Evolutionary conservation across 768 basidiomycete species (phyloP).

Genomic region (Cantharellus cinnabarinus): DNA sequence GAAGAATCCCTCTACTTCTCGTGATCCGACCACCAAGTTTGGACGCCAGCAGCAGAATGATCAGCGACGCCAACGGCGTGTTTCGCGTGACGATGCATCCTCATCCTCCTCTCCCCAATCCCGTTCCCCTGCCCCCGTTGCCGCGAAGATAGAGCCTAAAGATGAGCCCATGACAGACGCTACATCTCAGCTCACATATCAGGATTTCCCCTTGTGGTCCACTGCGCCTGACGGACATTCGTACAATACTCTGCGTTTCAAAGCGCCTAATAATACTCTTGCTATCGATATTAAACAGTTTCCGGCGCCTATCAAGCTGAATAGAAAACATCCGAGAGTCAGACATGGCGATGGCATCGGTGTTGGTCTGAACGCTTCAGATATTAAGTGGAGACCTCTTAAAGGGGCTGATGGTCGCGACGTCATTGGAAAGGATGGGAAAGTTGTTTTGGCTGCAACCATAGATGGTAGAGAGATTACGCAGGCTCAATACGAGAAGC

Average conservation of each 20-base stretch:
- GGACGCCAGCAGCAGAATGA: background rate
- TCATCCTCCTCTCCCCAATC: background rate
- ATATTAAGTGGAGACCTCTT: slow-evolving; percentile 1
- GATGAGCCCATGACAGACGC: background rate
- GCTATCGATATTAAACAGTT: slow-evolving; percentile 43
- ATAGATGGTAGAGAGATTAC: slow-evolving; percentile 37
- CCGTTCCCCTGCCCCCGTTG: background rate
- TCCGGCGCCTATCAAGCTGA: slow-evolving; percentile 62
- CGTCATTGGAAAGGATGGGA: slow-evolving; percentile 57
- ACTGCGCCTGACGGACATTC: background rate
- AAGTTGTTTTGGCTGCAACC: slow-evolving; percentile 60
- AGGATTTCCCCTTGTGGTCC: background rate
- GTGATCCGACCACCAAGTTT: background rate
- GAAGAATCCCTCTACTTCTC: background rate
- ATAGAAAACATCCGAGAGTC: slow-evolving; percentile 54
- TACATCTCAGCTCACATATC: background rate
- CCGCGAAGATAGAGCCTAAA: background rate
- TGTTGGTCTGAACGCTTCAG: background rate
- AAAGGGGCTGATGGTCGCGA: slow-evolving; percentile 62
- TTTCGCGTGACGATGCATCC: background rate
- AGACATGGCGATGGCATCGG: slow-evolving; percentile 1
- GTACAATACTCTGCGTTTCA: background rate
- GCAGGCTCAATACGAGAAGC: slow-evolving; percentile 20
- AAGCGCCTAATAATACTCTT: background rate
- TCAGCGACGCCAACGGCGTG: background rate